Evolutionary conservation across 352 stramenopile species (phyloP), one percentile per base, ranked within the genome.

Genomic region (Phytophthora tubulina): DNA sequence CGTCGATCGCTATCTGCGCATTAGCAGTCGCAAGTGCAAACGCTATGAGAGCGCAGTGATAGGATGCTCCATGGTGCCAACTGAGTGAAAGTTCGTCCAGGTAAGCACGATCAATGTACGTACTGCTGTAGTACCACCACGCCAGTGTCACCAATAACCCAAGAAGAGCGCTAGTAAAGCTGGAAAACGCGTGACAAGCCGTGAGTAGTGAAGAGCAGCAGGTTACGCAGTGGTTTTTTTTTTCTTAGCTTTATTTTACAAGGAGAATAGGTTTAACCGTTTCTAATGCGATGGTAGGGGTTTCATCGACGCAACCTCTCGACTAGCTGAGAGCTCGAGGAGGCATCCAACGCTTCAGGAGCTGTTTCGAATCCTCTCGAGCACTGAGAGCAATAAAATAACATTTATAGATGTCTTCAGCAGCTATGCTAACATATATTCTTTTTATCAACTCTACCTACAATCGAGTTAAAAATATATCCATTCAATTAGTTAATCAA

Each of bases 111-210:
- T 92, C 81, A 31, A 90, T 77, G 60, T 90, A 82, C 39, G 75
- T 83, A 45, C 55, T 64, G 39, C 77, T 76, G 60, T 90, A 92
- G 38, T 75, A 78, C 75, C 79, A 88, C 85, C 82, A 92, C 27
- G 77, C 68, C 49, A 90, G 4, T 4, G 73, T 52, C 52, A 86
- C 67, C 5, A 90, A 54, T 15, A 81, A 13, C 1, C 77, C 72
- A 7, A 92, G 59, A 15, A 77, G 42, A 6, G 76, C 66, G 27
- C 71, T 83, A 0, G 66, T 69, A 53, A 81, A 80, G n/a, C 70
- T 86, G 27, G 57, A 67, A 30, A 89, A 79, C 6, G 72, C 53
- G 1, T 64, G 69, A 30, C 67, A 78, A 8, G 21, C 15, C 11
- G 51, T 55, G 52, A 63, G n/a, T n/a, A n/a, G n/a, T n/a, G n/a